Evolutionary conservation across 1,139 yeast genomes (phyloP).

Genomic region (Zhuliangozyma parablackwelliae): DNA sequence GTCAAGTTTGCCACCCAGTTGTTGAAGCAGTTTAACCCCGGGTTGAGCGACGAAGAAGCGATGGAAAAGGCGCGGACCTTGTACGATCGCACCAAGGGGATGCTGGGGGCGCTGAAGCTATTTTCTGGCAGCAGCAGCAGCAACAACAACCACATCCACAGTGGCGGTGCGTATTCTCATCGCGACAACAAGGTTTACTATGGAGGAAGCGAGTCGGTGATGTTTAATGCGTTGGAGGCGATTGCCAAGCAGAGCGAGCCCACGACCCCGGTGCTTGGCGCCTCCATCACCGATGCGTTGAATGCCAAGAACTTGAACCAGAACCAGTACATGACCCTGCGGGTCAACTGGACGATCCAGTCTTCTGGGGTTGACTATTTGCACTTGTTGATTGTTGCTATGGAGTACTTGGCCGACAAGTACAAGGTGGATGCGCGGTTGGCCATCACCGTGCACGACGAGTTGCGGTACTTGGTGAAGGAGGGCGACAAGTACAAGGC

Average conservation of each 20-base stretch:
- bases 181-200: constrained; percentile 49
- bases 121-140: too few species aligned
- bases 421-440: constrained; percentile 76
- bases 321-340: constrained; percentile 72
- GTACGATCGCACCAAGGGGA: constrained; percentile 83
- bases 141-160: too few species aligned
- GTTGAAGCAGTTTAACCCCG: constrained; percentile 76
- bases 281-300: constrained; percentile 86
- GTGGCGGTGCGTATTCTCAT: constrained; percentile 22
- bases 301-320: constrained; percentile 60
- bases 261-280: constrained; percentile 87
- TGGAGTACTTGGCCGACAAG: constrained; percentile 72
- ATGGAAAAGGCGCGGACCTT: constrained; percentile 59
- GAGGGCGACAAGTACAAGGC: constrained; percentile 70
- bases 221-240: constrained; percentile 82
- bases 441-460: constrained; percentile 91
- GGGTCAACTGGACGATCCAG: constrained; percentile 97
- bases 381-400: constrained; percentile 77
- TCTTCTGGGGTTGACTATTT: constrained; percentile 97
- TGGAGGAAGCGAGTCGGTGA: constrained; percentile 92
- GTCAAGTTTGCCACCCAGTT: constrained; percentile 80
- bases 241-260: constrained; percentile 86
- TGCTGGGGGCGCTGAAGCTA: too few species aligned
- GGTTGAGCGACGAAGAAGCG: constrained; percentile 66
- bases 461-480: constrained; percentile 74